Percentiles rank a stretch among this genome's conserved stretches.
Evolutionary conservation across 352 stramenopile species (phyloP).

Genomic region (Globisporangium apiculatum): DNA sequence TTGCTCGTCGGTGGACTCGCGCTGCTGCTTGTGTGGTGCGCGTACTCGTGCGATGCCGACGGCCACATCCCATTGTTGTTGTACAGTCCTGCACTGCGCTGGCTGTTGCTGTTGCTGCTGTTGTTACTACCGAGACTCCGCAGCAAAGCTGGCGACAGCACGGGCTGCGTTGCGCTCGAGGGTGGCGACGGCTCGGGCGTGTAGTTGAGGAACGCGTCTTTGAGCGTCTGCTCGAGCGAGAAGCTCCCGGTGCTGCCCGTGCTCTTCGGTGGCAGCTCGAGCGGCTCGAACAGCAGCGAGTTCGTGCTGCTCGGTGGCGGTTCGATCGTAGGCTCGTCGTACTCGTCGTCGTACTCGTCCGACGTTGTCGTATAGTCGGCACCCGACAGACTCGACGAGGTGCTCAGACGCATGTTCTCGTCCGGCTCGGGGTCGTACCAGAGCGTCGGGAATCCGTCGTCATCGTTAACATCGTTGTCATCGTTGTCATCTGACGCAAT

Average conservation of each 20-base stretch:
- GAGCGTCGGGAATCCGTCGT: constrained; percentile 13
- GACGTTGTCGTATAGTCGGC: neutral
- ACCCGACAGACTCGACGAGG: neutral
- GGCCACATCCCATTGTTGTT: too few relatives aligned
- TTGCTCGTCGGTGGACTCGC: neutral
- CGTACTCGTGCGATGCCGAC: neutral
- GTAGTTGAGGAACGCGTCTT: constrained; percentile 22
- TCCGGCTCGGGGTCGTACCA: constrained; percentile 9
- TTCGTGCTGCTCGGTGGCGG: constrained; percentile 13
- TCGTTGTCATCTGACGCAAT: constrained; percentile 7
- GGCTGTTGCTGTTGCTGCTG: neutral
- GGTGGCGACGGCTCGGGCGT: constrained; percentile 13
- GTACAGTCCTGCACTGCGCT: neutral
- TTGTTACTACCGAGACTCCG: neutral
- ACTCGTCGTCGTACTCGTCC: constrained; percentile 3
- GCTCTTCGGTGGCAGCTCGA: constrained; percentile 10
- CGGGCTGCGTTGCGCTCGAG: neutral
- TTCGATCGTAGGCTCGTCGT: constrained; percentile 3
- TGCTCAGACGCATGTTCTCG: constrained; percentile 8
- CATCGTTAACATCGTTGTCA: constrained; percentile 9
- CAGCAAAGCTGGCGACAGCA: neutral
- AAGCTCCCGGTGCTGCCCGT: constrained; percentile 10
- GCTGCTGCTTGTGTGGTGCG: constrained; percentile 1
- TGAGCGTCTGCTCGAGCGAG: constrained; percentile 16
- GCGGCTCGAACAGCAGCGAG: constrained; percentile 15